phyloP scores from a whole-genome alignment of 257 asterid species.

The Perilla frutescens region DNA sequence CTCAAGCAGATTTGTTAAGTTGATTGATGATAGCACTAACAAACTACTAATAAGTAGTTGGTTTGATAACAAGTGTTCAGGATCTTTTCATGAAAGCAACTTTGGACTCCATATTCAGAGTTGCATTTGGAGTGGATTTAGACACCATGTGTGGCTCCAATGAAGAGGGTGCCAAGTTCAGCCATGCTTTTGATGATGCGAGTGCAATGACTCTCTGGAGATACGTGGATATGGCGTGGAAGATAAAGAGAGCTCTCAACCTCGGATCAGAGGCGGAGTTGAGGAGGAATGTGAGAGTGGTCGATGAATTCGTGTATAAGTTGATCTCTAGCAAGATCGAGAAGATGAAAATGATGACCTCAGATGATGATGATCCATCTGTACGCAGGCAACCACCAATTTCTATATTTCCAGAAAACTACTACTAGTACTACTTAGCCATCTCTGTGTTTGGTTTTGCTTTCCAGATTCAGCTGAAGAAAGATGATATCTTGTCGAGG shows the following conservation, averaged over 20 bases:
- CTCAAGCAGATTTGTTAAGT: too few species aligned
- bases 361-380: slow-evolving; percentile 40
- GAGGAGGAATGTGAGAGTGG: slow-evolving; percentile 38
- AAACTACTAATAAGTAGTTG: too few species aligned
- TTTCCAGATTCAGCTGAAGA: slow-evolving; percentile 25
- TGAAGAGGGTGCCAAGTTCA: slow-evolving; percentile 51
- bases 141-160: slow-evolving; percentile 42
- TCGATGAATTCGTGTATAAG: slow-evolving; percentile 54
- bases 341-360: not conserved
- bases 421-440: too few species aligned
- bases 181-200: slow-evolving; percentile 60
- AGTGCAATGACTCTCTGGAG: slow-evolving; percentile 55
- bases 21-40: too few species aligned
- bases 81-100: slow-evolving; percentile 63
- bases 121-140: slow-evolving; percentile 59
- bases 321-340: slow-evolving; percentile 47
- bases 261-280: slow-evolving; percentile 57
- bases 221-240: slow-evolving; percentile 58
- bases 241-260: slow-evolving; percentile 54
- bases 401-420: too few species aligned
- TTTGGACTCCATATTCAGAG: slow-evolving; percentile 56
- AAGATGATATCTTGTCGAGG: slow-evolving; percentile 51
- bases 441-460: too few species aligned
- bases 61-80: slow-evolving; percentile 24
- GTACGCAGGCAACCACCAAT: not conserved